Percentiles rank a stretch among this genome's conserved stretches.
These are phyloP conservation scores for Lachancea sp. DNA, from an alignment of 805 yeast genomes.

Conservation along the genomic window DNA sequence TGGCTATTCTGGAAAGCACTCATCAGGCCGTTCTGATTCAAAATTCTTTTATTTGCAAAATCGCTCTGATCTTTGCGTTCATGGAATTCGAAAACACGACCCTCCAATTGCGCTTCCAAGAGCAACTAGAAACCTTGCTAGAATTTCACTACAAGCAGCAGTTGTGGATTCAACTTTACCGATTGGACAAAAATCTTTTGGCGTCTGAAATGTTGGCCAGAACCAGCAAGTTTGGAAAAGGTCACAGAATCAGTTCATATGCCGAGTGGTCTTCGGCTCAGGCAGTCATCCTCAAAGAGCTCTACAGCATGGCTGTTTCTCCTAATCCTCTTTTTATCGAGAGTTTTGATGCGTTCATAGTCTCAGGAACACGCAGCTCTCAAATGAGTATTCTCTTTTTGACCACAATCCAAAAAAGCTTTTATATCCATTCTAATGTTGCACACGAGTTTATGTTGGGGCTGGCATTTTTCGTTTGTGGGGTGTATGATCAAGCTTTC, in stretches of 20 bases:
- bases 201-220: conserved; percentile 16
- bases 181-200: conserved; percentile 20
- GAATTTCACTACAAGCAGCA: conserved; percentile 24
- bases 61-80: conserved; percentile 33
- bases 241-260: conserved; percentile 23
- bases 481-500: conserved; percentile 22
- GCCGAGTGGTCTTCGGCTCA: conserved; percentile 11
- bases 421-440: conserved; percentile 16
- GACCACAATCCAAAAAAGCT: conserved; percentile 17
- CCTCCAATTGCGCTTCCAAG: conserved; percentile 16
- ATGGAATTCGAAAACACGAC: conserved; percentile 34
- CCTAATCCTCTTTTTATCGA: conserved; percentile 19
- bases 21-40: conserved; percentile 28
- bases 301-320: conserved; percentile 6
- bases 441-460: conserved; percentile 26
- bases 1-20: conserved; percentile 24
- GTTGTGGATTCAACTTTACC: conserved; percentile 21
- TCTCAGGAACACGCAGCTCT: conserved; percentile 9
- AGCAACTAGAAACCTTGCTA: conserved; percentile 19
- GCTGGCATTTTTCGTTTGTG: conserved; percentile 22
- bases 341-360: conserved; percentile 17
- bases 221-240: conserved; percentile 22
- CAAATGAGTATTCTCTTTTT: conserved; percentile 10
- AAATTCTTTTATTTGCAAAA: conserved; percentile 29
- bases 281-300: neutral